These are phyloP conservation scores for Funneliformis caledonium DNA, from an alignment of 371 early-diverging fungal species.

Conservation along the genomic window DNA sequence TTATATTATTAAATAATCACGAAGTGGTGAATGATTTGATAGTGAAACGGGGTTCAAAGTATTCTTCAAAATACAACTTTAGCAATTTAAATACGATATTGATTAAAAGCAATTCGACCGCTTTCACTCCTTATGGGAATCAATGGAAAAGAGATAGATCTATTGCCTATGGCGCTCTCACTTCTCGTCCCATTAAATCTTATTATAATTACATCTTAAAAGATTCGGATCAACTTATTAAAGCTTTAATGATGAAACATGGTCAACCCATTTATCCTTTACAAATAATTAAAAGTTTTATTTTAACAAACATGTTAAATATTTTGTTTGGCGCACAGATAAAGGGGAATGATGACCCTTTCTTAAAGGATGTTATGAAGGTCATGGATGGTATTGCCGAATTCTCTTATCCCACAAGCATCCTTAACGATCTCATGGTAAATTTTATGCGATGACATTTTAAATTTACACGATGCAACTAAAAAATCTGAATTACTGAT, in stretches of 20 bases:
- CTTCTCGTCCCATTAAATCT: neutral
- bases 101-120: neutral
- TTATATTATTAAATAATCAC: conserved; percentile 8
- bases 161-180: conserved; percentile 1
- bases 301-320: neutral
- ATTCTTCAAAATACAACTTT: neutral
- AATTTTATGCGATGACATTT: neutral
- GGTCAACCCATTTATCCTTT: neutral
- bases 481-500: too few species aligned
- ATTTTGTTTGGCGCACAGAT: neutral
- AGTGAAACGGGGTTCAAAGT: conserved; percentile 4
- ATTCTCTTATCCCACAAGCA: neutral
- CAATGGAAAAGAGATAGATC: conserved; percentile 19
- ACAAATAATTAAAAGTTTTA: conserved; percentile 7
- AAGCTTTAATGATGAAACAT: neutral
- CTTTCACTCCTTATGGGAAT: conserved; percentile 14
- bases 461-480: too few species aligned
- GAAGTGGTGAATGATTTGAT: conserved; percentile 16
- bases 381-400: neutral
- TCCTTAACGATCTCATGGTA: neutral
- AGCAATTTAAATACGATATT: neutral
- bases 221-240: neutral
- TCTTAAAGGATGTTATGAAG: neutral
- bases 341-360: neutral
- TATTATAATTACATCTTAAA: neutral